Conservation (phyloP, 1,284 basidiomycete species). For the Sanghuangporus baumii region DNA sequence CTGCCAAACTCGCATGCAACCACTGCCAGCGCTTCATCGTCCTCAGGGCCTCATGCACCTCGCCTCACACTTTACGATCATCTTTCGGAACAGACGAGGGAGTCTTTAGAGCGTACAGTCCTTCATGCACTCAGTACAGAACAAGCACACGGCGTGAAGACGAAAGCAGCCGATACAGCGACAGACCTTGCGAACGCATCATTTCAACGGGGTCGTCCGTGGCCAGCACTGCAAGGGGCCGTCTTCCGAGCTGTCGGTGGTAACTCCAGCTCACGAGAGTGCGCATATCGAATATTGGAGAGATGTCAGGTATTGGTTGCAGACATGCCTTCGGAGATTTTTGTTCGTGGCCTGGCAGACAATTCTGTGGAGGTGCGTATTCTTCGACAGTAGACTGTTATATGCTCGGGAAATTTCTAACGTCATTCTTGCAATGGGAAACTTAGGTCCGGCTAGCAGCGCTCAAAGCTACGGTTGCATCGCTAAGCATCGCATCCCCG, state of each 20-base stretch:
- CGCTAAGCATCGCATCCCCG: constrained; percentile 53
- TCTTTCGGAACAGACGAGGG: constrained; percentile 56
- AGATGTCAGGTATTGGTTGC: constrained; percentile 14
- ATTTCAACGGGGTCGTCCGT: constrained; percentile 67
- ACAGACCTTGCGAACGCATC: constrained; percentile 68
- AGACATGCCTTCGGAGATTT: constrained; percentile 15
- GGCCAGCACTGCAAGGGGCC: constrained; percentile 71
- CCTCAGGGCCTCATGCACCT: constrained; percentile 25
- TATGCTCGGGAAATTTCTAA: neutral
- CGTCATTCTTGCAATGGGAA: neutral
- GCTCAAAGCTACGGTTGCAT: constrained; percentile 48
- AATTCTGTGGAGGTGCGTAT: constrained; percentile 11
- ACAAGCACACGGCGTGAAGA: constrained; percentile 47
- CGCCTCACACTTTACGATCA: constrained; percentile 64
- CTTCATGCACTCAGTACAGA: constrained; percentile 64
- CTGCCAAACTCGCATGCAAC: constrained; percentile 14
- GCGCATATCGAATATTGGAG: constrained; percentile 15
- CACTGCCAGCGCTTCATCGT: constrained; percentile 23
- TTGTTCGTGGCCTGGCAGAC: constrained; percentile 13
- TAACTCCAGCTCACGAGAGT: constrained; percentile 1
- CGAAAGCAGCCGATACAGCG: constrained; percentile 67
- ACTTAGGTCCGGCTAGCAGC: constrained; percentile 16
- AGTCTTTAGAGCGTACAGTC: constrained; percentile 63
- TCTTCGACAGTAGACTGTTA: neutral
- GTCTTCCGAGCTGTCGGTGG: constrained; percentile 37